Evolutionary conservation across 345 rosid genomes (phyloP), one percentile per base, ranked within the genome.

Genomic region (Sisymbrium irio): DNA sequence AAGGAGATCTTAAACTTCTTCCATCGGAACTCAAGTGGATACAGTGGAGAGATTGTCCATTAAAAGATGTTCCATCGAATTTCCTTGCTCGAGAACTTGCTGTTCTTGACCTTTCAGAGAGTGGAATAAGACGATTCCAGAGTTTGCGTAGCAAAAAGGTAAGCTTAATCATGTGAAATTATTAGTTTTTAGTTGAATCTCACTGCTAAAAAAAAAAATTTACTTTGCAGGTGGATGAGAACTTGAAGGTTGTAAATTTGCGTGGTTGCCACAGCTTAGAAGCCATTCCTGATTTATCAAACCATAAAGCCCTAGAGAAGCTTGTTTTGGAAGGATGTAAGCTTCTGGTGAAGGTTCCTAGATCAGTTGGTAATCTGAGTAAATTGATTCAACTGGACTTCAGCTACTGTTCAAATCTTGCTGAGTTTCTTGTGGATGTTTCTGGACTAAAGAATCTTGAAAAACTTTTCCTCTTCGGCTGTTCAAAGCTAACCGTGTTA

Each of bases 101-200:
- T n/a, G 85, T 91, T 69, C 88, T 88, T 75, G 85, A 91, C 80
- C 91, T 91, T 75, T 85, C 93, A 10, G 78, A 78, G 11, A 86
- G 97, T 82, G 40, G 66, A 60, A 76, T 88, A 42, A 69, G 67
- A 65, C 36, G 9, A 33, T 27, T 90, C 35, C 80, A 80, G 84
- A 77, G 71, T 65, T 54, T 55, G 2, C 1, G 2, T 1, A 3
- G 44, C 39, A 72, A 77, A 42, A 28, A 54, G 80, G 95, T 86
- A 68, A 0, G 64, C 22, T 37, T 71, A n/a, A 12, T 22, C 44
- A 33, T 50, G 35, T n/a, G n/a, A n/a, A n/a, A n/a, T n/a, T n/a
- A n/a, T n/a, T n/a, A n/a, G 36, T 62, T 50, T 41, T 45, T 0
- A 62, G 28, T 45, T 11, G 2, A 28, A 4, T 57, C 66, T 62